Percentiles rank a stretch among this genome's conserved stretches.
Evolutionary conservation across 345 rosid species (phyloP).

Genomic region (Eucalyptus microcorys): DNA sequence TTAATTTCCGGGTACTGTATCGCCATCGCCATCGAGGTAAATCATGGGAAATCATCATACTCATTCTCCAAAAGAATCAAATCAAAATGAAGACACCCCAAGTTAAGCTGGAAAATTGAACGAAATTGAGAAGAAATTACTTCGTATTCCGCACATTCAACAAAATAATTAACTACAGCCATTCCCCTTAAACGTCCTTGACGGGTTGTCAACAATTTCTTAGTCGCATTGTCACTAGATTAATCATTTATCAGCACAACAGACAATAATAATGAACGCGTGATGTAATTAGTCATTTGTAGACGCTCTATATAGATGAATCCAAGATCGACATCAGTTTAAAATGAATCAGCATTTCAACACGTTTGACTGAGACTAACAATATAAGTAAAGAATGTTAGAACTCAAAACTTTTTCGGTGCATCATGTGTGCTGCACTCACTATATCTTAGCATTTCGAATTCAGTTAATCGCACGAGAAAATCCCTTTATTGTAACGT

Average conservation of each 20-base stretch:
- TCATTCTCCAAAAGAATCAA: background rate
- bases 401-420: no score
- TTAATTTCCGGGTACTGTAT: accelerated
- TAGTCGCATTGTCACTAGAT: background rate
- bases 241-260: background rate
- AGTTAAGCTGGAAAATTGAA: background rate
- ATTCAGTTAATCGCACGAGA: background rate
- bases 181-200: background rate
- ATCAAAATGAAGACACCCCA: background rate
- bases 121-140: background rate
- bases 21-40: background rate
- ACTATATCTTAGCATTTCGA: background rate
- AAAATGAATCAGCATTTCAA: no score
- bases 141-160: background rate
- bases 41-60: background rate
- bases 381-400: background rate
- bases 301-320: background rate
- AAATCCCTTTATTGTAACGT: background rate
- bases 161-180: background rate
- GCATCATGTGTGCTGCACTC: no score
- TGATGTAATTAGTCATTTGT: background rate
- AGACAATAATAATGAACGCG: background rate
- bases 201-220: background rate
- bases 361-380: background rate
- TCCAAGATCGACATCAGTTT: background rate